phyloP scores from a whole-genome alignment of 31 red algal species.

The Porphyra umbilicalis region DNA sequence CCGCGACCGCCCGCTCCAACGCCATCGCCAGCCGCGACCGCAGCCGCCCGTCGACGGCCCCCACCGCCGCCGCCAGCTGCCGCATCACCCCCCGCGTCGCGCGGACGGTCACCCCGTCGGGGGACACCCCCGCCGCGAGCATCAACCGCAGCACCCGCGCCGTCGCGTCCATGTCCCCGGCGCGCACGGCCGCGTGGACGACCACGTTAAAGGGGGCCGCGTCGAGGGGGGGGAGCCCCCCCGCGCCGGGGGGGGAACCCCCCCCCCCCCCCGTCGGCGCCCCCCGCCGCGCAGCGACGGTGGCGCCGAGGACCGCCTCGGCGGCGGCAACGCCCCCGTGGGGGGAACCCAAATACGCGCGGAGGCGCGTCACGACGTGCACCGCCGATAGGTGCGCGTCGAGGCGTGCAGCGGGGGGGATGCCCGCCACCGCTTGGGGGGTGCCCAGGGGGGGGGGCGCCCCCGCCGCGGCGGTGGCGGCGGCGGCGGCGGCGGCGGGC shows the following conservation, averaged over 20 bases:
- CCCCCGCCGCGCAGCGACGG: neutral
- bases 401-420: neutral
- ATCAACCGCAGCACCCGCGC: neutral
- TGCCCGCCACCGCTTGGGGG: neutral
- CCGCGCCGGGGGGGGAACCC: no score
- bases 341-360: neutral
- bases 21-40: neutral
- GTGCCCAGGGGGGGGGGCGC: neutral
- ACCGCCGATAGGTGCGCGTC: neutral
- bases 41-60: neutral
- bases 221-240: neutral
- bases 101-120: neutral
- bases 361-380: neutral
- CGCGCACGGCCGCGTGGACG: neutral
- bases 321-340: neutral
- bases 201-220: neutral
- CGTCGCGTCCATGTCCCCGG: neutral
- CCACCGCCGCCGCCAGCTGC: neutral
- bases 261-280: no score
- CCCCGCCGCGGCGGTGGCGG: neutral
- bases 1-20: neutral
- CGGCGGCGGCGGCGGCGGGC: neutral
- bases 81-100: neutral
- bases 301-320: neutral
- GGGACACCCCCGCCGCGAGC: neutral